phyloP scores from a whole-genome alignment of 768 basidiomycete species.

The Leccinum longicurvipes region DNA sequence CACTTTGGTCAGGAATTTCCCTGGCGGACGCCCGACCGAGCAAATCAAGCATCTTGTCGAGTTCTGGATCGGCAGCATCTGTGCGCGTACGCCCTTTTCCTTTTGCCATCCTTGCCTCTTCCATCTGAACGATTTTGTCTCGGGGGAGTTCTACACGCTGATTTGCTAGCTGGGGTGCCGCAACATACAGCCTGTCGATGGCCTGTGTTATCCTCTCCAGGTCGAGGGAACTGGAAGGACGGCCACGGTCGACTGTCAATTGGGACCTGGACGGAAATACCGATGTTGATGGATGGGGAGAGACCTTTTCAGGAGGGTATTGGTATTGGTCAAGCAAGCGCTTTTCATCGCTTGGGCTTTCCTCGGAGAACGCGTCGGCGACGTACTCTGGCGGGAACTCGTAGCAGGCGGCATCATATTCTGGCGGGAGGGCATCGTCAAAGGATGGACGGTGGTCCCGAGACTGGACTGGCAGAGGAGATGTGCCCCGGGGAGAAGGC shows the following conservation, averaged over 20 bases:
- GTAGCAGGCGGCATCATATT: constrained; percentile 42
- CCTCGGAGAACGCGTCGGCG: constrained; percentile 10
- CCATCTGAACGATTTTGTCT: constrained; percentile 68
- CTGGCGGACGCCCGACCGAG: constrained; percentile 69
- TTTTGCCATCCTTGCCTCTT: constrained; percentile 58
- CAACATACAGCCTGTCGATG: constrained; percentile 83
- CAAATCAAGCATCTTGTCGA: constrained; percentile 70
- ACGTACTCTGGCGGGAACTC: constrained; percentile 29
- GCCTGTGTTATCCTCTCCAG: constrained; percentile 82
- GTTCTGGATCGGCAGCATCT: constrained; percentile 39
- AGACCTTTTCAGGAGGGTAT: constrained; percentile 22
- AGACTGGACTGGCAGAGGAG: constrained; percentile 34
- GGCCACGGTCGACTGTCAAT: background rate
- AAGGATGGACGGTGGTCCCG: constrained; percentile 5
- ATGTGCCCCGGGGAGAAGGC: constrained; percentile 14
- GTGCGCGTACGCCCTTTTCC: constrained; percentile 44
- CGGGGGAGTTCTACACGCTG: constrained; percentile 89
- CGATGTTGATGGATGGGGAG: constrained; percentile 2
- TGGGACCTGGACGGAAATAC: background rate
- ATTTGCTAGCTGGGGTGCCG: constrained; percentile 84
- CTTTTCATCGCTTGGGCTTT: constrained; percentile 10
- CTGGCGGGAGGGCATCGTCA: constrained; percentile 45
- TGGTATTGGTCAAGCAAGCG: constrained; percentile 13
- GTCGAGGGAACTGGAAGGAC: constrained; percentile 55
- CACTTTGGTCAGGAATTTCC: constrained; percentile 66